A percentile compares a stretch with the other conserved stretches of the same genome.
These are phyloP conservation scores for Alternaria arbusti DNA, from an alignment of 2,329 filamentous ascomycete species.

Conservation along the genomic window DNA sequence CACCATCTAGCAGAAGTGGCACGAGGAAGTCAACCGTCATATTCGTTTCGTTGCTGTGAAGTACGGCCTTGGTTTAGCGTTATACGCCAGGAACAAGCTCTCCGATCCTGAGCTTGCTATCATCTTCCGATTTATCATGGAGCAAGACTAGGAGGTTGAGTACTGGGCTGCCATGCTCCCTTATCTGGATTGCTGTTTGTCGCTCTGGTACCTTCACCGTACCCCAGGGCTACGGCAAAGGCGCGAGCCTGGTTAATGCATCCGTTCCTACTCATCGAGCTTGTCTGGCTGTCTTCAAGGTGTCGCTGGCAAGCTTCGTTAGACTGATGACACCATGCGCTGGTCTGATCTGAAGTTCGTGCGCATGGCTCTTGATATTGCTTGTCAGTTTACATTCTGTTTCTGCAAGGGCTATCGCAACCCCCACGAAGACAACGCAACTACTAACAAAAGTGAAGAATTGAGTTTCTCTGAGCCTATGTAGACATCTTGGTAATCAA, in stretches of 20 bases:
- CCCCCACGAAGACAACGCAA: neutral
- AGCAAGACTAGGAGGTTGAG: too few species aligned
- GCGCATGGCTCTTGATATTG: neutral
- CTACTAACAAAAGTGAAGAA: too few species aligned
- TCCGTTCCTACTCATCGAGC: too few species aligned
- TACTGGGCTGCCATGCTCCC: fast-evolving
- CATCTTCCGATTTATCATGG: neutral
- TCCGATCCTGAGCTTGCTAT: neutral
- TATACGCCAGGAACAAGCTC: neutral
- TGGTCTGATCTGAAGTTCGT: neutral
- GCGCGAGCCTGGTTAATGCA: neutral
- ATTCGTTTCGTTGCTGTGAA: neutral
- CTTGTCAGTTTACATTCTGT: neutral
- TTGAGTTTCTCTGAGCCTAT: neutral
- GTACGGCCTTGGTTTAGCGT: neutral
- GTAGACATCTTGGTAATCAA: neutral
- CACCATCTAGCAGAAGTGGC: neutral
- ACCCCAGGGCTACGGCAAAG: neutral
- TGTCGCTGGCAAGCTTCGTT: too few species aligned
- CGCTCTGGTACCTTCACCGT: neutral
- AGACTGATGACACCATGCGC: too few species aligned
- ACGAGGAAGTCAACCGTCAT: neutral
- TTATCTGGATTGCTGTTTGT: fast-evolving
- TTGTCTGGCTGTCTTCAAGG: too few species aligned
- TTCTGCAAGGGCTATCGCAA: neutral